Evolutionary conservation across 305 asterid genomes (phyloP), one percentile per base, ranked within the genome.

Genomic region (Fraxinus angustifolia): DNA sequence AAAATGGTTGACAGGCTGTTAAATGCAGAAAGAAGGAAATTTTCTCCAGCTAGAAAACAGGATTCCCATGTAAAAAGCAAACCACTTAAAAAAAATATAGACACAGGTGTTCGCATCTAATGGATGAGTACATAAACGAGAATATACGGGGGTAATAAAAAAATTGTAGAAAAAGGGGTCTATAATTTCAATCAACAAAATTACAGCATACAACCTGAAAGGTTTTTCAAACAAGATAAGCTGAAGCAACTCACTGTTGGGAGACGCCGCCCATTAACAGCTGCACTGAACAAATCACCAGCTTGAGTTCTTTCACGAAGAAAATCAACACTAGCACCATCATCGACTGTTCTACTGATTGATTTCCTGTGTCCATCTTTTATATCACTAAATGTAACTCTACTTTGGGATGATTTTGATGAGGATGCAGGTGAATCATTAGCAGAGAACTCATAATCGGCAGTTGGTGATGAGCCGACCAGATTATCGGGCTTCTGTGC

Each of bases 211-310:
- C n/a, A 67, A 67, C 73, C 73, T 26, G 38, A 65, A 23, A 67
- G 35, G 38, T 67, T 67, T 67, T 67, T 4, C 73, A 67, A 67
- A 67, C 36, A 67, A 67, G 73, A 23, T 40, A 76, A 79, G 79
- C 30, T 75, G 67, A 83, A 83, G 78, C 50, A 70, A 75, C 97
- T 91, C 81, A 93, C 97, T 88, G 86, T 88, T 23, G 92, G 96
- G 77, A 91, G 91, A 83, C 84, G 89, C 12, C 83, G 90, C 75
- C 84, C 87, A 83, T 93, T 91, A 80, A 70, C 84, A 76, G 93
- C 92, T 82, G 91, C 93, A 82, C 91, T 89, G 85, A 93, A 89
- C 85, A 93, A 88, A 80, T 92, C 96, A 62, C 98, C 98, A 17
- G 97, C 97, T 89, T 93, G 97, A 78, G 97, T 90, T 88, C 89